These are phyloP conservation scores for Hypoxylon lienhwacheense DNA, from an alignment of 495 filamentous ascomycete genomes.

Conservation along the genomic window DNA sequence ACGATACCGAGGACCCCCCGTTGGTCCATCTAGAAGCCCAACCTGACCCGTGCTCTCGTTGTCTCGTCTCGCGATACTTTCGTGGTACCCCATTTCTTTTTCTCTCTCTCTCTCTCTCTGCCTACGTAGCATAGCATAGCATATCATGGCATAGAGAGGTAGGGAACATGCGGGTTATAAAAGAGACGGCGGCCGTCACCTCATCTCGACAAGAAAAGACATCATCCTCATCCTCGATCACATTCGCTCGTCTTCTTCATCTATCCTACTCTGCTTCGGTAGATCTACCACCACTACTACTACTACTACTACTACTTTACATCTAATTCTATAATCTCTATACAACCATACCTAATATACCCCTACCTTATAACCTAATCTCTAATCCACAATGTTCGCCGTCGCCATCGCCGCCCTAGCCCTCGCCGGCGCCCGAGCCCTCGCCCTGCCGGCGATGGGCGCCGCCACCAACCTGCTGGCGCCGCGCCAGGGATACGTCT, in stretches of 20 bases:
- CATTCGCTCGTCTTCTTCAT: conserved; percentile 1
- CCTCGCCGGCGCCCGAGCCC: conserved; percentile 10
- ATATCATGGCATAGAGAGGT: neutral
- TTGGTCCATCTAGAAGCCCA: too few relatives aligned
- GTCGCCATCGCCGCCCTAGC: conserved; percentile 27
- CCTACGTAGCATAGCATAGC: conserved; percentile 8
- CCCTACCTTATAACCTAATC: neutral
- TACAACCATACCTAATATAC: neutral
- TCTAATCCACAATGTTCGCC: conserved; percentile 23
- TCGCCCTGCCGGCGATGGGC: conserved; percentile 23
- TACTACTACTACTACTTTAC: neutral
- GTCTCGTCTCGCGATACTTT: too few relatives aligned
- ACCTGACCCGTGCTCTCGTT: too few relatives aligned
- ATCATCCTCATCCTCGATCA: conserved; percentile 10
- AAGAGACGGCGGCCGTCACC: conserved; percentile 20
- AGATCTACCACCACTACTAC: conserved; percentile 1
- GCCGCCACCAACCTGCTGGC: conserved; percentile 2
- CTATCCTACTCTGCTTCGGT: conserved; percentile 4
- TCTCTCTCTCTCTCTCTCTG: too few relatives aligned
- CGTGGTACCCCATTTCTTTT: too few relatives aligned
- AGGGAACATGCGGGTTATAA: conserved; percentile 4
- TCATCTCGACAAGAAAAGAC: conserved; percentile 16
- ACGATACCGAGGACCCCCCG: too few relatives aligned
- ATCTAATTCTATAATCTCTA: conserved; percentile 19
- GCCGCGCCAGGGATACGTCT: conserved; percentile 30